A percentile compares a stretch with the other conserved stretches of the same genome.
These are phyloP conservation scores for Microcyclospora tardicrescens DNA, from an alignment of 2,329 filamentous ascomycete genomes.

Conservation along the genomic window DNA sequence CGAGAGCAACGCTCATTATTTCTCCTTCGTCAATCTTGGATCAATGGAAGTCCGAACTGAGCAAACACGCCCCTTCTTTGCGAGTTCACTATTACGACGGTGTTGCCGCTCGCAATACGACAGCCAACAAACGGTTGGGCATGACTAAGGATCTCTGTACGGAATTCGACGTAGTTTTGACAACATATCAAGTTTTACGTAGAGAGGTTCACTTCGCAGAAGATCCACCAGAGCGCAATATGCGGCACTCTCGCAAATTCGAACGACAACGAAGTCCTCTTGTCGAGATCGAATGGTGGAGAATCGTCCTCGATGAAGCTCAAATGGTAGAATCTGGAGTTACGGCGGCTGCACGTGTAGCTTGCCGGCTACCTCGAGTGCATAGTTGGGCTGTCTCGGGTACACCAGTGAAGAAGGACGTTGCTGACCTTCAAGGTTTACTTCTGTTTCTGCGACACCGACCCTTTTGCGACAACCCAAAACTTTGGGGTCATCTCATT, in stretches of 20 bases:
- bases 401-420: conserved; percentile 71
- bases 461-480: conserved; percentile 54
- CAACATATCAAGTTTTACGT: conserved; percentile 57
- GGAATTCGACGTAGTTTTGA: conserved; percentile 45
- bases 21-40: conserved; percentile 48
- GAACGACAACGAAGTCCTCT: conserved; percentile 64
- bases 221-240: conserved; percentile 55
- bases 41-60: conserved; percentile 51
- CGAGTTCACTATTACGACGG: conserved; percentile 46
- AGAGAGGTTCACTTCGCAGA: conserved; percentile 67
- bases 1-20: conserved; percentile 49
- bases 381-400: conserved; percentile 90
- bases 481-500: conserved; percentile 57
- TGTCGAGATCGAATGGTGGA: conserved; percentile 75
- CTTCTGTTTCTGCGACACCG: conserved; percentile 68
- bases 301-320: conserved; percentile 60
- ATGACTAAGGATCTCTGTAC: conserved; percentile 30
- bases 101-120: conserved; percentile 21
- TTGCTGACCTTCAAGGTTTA: conserved; percentile 62
- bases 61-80: conserved; percentile 42
- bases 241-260: conserved; percentile 35
- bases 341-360: conserved; percentile 68
- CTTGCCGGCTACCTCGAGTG: conserved; percentile 63
- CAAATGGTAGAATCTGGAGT: conserved; percentile 91
- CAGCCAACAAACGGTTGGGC: background rate